Evolutionary conservation across 2,329 filamentous ascomycete genomes (phyloP).

Genomic region (Nemania sp.): DNA sequence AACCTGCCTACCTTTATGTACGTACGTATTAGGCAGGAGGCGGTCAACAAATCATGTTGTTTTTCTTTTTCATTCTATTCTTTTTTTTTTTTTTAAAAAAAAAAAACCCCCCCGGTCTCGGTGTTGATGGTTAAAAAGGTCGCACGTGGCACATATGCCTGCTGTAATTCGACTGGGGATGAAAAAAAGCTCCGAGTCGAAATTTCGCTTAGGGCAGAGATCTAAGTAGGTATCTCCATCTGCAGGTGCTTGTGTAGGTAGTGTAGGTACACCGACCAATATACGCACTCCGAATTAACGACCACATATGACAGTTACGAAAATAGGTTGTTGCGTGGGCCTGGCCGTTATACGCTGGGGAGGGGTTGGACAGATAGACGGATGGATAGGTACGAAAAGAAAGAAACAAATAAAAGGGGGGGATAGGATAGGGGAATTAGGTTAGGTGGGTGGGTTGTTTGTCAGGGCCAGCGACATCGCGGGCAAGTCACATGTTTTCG

Average conservation of each 20-base stretch:
- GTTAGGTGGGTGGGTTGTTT: too few relatives aligned
- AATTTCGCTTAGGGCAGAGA: too few relatives aligned
- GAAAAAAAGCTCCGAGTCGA: too few relatives aligned
- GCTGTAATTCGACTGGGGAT: too few relatives aligned
- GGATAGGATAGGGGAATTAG: not conserved
- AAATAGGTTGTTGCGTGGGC: conserved; percentile 20
- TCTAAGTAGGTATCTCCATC: too few relatives aligned
- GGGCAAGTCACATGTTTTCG: conserved; percentile 28
- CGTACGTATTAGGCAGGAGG: not conserved
- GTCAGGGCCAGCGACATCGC: conserved; percentile 25
- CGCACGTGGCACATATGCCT: not conserved
- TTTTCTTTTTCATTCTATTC: too few relatives aligned
- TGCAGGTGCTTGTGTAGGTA: too few relatives aligned
- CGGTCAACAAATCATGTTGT: conserved; percentile 12
- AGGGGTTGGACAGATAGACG: too few relatives aligned
- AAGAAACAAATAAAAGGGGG: not conserved
- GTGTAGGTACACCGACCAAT: not conserved
- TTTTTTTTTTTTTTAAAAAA: not conserved
- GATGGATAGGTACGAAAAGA: too few relatives aligned
- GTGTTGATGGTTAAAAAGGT: too few relatives aligned
- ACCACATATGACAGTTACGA: conserved; percentile 19
- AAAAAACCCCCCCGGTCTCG: too few relatives aligned
- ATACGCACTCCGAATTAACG: conserved; percentile 1
- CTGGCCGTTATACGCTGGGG: too few relatives aligned
- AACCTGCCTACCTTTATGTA: not conserved